Conservation (phyloP, 768 basidiomycete genomes). For the Xanthoconium stramineum region DNA sequence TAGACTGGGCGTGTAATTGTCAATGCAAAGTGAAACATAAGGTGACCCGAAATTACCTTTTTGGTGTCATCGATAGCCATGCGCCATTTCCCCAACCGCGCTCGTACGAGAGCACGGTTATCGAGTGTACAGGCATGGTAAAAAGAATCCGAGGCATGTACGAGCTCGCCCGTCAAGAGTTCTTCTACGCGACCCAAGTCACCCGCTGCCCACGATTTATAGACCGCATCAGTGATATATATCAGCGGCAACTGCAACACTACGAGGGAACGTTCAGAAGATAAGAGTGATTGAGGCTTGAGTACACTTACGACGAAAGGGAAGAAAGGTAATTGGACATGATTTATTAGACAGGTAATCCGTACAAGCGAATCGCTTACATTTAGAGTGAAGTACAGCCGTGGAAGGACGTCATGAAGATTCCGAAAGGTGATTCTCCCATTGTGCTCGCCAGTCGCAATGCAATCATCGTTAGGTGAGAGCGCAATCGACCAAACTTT, state of each 20-base stretch:
- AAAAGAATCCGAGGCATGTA: background rate
- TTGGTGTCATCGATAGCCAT: slow-evolving; percentile 2
- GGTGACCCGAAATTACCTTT: background rate
- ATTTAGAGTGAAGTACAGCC: background rate
- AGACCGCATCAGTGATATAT: background rate
- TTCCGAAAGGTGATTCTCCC: background rate
- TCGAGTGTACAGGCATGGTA: background rate
- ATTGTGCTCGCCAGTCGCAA: background rate
- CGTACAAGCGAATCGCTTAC: background rate
- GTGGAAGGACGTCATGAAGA: background rate
- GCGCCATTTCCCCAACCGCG: background rate
- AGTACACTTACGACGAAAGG: background rate
- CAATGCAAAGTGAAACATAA: background rate
- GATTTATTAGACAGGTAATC: background rate
- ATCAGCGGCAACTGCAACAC: background rate
- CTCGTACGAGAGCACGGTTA: slow-evolving; percentile 1
- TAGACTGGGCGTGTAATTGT: background rate
- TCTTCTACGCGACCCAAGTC: background rate
- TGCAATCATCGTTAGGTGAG: background rate
- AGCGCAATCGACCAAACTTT: background rate
- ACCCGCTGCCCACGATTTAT: background rate
- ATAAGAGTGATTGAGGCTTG: background rate
- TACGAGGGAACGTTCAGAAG: background rate
- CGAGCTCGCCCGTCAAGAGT: background rate
- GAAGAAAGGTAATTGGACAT: background rate